Base-by-base conservation (phyloP, 176 grass and related monocot genomes). In the Ensete glaucum region DNA sequence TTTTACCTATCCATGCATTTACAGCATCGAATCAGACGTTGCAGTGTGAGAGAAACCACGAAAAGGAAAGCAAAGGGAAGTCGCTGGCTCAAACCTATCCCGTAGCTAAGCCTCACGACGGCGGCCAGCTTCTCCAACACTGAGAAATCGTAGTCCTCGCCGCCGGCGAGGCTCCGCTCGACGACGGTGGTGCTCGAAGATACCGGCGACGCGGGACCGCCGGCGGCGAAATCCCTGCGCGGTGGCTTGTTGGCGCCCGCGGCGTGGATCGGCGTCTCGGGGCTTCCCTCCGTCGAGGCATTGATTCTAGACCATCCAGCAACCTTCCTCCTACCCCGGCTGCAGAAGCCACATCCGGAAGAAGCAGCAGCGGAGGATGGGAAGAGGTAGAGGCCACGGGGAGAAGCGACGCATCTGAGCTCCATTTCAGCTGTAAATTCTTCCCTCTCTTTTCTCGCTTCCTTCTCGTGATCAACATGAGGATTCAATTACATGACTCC, bases 91-190 rank as follows among this genome's bases (percentile, higher is more conserved):
- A 72, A 22, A 96, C 91, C 91, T 65, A 97, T 81, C 78, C 93
- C 93, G 43, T 97, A 97, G 77, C 83, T 88, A 63, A 97, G 90
- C 77, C 93, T 69, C 9, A 97, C 87, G 29, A 97, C 81, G 2
- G 93, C 90, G 7, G 81, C 93, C 2, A 97, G 79, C 85, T 82
- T 88, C 62, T 97, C 93, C 90, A 85, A 92, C 68, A 90, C 83
- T 49, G 89, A 81, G 55, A 85, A 85, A 76, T 90, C 93, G 1
- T 89, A 82, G 34, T 92, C 90, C 43, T 19, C 67, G 3, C 85
- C 68, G 16, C 74, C 79, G 1, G 58, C 48, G 17, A 83, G 83
- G 69, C 76, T 80, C 23, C 64, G 17, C 11, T 87, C 80, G 29
- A 72, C 71, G 19, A 72, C 29, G 2, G 74, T 62, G n/a, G 74